These are phyloP conservation scores for Coemansia sp. DNA, from an alignment of 192 early-diverging fungal species.

Conservation along the genomic window DNA sequence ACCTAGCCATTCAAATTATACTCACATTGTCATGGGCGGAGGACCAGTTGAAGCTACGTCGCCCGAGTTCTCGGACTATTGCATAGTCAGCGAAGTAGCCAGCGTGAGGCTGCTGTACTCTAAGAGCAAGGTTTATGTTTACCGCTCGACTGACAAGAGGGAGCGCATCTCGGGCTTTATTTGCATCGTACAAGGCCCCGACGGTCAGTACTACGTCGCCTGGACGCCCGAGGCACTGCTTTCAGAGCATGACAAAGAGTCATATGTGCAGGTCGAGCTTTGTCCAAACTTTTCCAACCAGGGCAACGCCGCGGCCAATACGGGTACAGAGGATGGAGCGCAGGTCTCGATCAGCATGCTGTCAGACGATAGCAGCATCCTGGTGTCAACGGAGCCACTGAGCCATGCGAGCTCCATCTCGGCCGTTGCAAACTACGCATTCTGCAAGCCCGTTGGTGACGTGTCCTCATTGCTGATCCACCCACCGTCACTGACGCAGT, in stretches of 20 bases:
- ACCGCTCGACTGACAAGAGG: constrained; percentile 60
- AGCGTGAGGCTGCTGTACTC: constrained; percentile 62
- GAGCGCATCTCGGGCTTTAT: constrained; percentile 70
- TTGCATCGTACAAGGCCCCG: constrained; percentile 63
- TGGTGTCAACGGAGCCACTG: constrained; percentile 47
- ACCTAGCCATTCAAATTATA: not conserved
- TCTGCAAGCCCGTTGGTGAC: constrained; percentile 60
- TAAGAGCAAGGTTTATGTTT: constrained; percentile 72
- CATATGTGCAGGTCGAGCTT: constrained; percentile 62
- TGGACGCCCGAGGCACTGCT: constrained; percentile 73
- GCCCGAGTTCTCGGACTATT: constrained; percentile 53
- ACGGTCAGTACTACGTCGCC: constrained; percentile 62
- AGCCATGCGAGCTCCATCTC: constrained; percentile 39
- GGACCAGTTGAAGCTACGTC: constrained; percentile 47
- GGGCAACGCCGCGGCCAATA: not conserved
- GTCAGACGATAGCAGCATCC: constrained; percentile 34
- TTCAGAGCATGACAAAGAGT: constrained; percentile 61
- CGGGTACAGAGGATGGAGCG: not conserved
- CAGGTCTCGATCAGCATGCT: constrained; percentile 40
- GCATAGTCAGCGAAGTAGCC: constrained; percentile 52
- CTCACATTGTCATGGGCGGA: constrained; percentile 37
- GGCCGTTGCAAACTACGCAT: constrained; percentile 58
- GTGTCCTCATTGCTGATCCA: constrained; percentile 66
- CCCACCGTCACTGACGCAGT: constrained; percentile 66
- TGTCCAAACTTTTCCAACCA: constrained; percentile 49